These are phyloP conservation scores for Globisporangium uncinulatum DNA, from an alignment of 352 stramenopile species.

Conservation along the genomic window DNA sequence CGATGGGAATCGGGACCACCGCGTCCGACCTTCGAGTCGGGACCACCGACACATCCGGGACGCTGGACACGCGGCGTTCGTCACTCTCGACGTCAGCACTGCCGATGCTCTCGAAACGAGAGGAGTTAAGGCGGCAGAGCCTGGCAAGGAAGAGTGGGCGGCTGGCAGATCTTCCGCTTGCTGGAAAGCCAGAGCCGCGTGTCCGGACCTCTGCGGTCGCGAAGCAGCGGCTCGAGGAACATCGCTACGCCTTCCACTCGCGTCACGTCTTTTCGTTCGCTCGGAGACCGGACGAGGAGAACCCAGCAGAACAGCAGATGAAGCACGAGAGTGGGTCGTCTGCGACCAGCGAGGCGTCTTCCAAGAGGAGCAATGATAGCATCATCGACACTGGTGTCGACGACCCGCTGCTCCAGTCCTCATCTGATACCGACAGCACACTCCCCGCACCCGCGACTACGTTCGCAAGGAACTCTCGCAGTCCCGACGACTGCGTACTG, in stretches of 20 bases:
- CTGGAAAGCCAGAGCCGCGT: background rate
- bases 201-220: conserved; percentile 5
- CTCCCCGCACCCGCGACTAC: background rate
- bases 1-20: background rate
- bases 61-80: background rate
- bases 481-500: conserved; percentile 23
- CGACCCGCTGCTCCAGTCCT: background rate
- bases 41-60: background rate
- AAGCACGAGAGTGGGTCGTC: background rate
- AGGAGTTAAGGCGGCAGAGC: background rate
- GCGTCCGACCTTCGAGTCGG: background rate
- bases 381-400: background rate
- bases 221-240: conserved; percentile 34
- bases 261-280: conserved; percentile 50
- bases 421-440: conserved; percentile 2
- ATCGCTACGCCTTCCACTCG: conserved; percentile 63
- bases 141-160: background rate
- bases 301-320: background rate
- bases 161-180: background rate
- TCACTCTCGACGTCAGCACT: conserved; percentile 6
- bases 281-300: conserved; percentile 7
- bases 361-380: background rate
- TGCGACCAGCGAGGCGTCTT: no score
- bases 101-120: conserved; percentile 1
- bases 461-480: background rate